Conservation (phyloP, 805 yeast species). For the Lipomyces spencermartinsiae region DNA sequence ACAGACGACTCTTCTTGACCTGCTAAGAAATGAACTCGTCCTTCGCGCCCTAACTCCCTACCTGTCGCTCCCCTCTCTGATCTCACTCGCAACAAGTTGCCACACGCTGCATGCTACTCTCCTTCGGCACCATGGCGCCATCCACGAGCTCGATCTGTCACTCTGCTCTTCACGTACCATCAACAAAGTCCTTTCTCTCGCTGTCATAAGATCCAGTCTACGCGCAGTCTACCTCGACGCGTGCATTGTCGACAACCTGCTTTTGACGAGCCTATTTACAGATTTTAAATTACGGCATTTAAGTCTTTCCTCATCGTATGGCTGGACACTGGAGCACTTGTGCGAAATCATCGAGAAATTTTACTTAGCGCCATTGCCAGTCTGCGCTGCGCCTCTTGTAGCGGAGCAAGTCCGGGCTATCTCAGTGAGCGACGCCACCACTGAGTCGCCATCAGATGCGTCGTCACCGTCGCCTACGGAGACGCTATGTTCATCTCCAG, state of each 20-base stretch:
- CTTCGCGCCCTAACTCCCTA: conserved; percentile 33
- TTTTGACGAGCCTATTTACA: conserved; percentile 28
- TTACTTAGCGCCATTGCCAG: conserved; percentile 21
- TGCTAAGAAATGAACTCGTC: conserved; percentile 28
- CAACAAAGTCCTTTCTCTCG: conserved; percentile 52
- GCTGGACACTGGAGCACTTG: conserved; percentile 31
- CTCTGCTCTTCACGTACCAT: conserved; percentile 19
- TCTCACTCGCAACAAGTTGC: conserved; percentile 24
- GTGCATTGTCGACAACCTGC: conserved; percentile 33
- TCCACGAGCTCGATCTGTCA: conserved; percentile 32
- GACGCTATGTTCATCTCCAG: conserved; percentile 15
- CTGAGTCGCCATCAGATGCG: background rate
- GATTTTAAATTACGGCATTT: conserved; percentile 28
- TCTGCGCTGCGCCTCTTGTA: conserved; percentile 18
- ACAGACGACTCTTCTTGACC: conserved; percentile 9
- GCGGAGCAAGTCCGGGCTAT: conserved; percentile 9
- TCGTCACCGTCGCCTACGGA: conserved; percentile 12
- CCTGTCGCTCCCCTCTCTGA: conserved; percentile 19
- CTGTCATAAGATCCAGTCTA: conserved; percentile 65
- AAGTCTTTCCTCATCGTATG: conserved; percentile 27
- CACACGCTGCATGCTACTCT: conserved; percentile 8
- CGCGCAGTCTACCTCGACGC: conserved; percentile 51
- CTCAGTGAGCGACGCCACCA: background rate
- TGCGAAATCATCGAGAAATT: conserved; percentile 26
- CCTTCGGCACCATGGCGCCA: conserved; percentile 22